Evolutionary conservation across 2,329 filamentous ascomycete genomes (phyloP).

Genomic region (Furcasterigmium furcatum): DNA sequence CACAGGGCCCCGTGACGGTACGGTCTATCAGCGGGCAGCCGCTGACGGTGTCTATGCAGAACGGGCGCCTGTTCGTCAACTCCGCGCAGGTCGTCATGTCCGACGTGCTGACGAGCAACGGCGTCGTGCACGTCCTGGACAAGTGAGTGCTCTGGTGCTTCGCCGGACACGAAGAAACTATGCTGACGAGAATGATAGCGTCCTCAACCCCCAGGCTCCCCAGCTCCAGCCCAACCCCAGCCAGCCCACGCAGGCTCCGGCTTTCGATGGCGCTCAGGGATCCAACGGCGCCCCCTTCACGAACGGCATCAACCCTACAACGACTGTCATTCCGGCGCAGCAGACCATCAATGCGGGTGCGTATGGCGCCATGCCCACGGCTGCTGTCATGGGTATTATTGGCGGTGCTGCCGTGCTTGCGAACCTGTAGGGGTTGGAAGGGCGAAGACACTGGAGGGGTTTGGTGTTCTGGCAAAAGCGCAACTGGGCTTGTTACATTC

Average conservation of each 20-base stretch:
- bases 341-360: conserved; percentile 14
- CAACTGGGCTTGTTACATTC: no score
- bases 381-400: conserved; percentile 14
- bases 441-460: no score
- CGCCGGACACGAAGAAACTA: no score
- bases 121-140: conserved; percentile 57
- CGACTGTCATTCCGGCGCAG: conserved; percentile 18
- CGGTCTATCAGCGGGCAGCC: conserved; percentile 19
- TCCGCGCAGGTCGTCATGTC: conserved; percentile 46
- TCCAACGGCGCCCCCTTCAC: conserved; percentile 51
- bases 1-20: conserved; percentile 52
- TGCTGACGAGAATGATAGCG: no score
- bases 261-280: conserved; percentile 49
- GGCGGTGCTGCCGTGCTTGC: conserved; percentile 12
- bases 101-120: conserved; percentile 50
- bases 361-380: conserved; percentile 11
- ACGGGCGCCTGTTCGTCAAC: conserved; percentile 41
- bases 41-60: conserved; percentile 37
- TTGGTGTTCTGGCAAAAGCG: no score
- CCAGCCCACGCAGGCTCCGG: conserved; percentile 42
- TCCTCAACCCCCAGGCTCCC: conserved; percentile 28
- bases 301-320: conserved; percentile 34
- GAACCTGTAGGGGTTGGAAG: conserved; percentile 5
- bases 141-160: conserved; percentile 47
- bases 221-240: conserved; percentile 22